Base-by-base conservation (phyloP, 169 alveolate genomes). In the Plasmodium reichenowi region DNA sequence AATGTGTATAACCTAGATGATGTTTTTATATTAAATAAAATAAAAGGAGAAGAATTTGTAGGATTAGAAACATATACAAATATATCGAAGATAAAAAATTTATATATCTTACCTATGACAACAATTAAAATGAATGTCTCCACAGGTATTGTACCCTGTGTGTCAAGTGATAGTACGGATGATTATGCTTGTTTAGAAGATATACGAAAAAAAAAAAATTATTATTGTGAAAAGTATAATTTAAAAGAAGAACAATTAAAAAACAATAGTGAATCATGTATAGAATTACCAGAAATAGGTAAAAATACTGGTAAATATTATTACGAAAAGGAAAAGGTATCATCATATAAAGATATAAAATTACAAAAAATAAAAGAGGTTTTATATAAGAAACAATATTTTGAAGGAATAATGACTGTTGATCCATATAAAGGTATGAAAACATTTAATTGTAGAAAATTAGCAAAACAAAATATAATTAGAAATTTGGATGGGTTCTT, bases 91-190 rank as follows among this genome's bases (percentile, higher is more conserved):
- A 96, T 97, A 90, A 95, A 95, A 67, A 95, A 96, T 58, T 97
- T 99, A 64, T 98, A 98, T 91, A 97, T 98, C 5, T 93, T 98
- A 56, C 99, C 99, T 8, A 98, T 99, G 99, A 94, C 97, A 60
- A 97, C 99, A 22, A 98, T 98, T 45, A 96, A 98, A 71, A 98
- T 99, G 99, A 94, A 96, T 48, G 98, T 63, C 8, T 97, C 99
- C 20, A 99, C 99, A 1, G 99, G 99, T 17, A 96, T 99, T 20
- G 99, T 99, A 2, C 98, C 99, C 29, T 96, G 99, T 24, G 99
- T 99, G 0, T 99, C 99, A n/a, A 97, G 99, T 29, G 99, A 99
- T 88, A 96, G 99, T 8, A 99, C 99, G n/a, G 99, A 98, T 90
- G 99, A 99, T 89, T 99, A 97, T 93, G 99, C 98, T 4, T 97